Evolutionary conservation across 2,329 filamentous ascomycete genomes (phyloP).

Genomic region (Leptographium lundbergii): DNA sequence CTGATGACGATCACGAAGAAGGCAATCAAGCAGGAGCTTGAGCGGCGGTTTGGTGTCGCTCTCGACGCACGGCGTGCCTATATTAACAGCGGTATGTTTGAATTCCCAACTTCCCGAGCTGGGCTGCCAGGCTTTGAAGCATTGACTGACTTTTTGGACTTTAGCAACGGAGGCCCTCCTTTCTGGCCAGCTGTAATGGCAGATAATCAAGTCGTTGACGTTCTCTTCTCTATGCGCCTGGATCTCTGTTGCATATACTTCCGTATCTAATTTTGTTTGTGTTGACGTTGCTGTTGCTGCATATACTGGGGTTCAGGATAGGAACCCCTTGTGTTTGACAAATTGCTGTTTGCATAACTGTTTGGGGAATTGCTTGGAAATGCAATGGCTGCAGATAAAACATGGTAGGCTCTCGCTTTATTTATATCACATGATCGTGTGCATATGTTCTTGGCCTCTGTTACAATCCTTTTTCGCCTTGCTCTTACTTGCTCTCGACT

Average conservation of each 20-base stretch:
- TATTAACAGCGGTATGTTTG: constrained; percentile 73
- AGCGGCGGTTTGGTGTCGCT: constrained; percentile 75
- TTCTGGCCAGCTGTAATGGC: constrained; percentile 53
- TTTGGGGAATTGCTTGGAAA: background rate
- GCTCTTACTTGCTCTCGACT: background rate
- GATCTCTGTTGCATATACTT: constrained; percentile 4
- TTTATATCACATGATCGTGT: background rate
- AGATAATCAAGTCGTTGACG: background rate
- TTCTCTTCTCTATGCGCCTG: background rate
- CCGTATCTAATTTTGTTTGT: background rate
- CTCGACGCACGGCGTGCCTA: constrained; percentile 84
- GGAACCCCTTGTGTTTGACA: background rate
- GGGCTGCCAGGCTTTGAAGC: background rate
- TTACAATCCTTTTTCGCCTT: background rate
- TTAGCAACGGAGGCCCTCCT: constrained; percentile 66
- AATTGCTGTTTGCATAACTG: background rate
- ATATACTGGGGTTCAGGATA: constrained; percentile 7
- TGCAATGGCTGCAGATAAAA: background rate
- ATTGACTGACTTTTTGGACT: constrained; percentile 9
- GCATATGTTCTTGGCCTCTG: background rate
- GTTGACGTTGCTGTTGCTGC: background rate
- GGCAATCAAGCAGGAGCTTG: constrained; percentile 86
- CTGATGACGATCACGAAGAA: constrained; percentile 99
- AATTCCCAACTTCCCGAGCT: background rate
- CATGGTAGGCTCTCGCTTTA: background rate